Percentiles rank a stretch among this genome's conserved stretches.
Conservation (phyloP, 805 yeast genomes). For the Teunomyces barrocoloradensis region DNA sequence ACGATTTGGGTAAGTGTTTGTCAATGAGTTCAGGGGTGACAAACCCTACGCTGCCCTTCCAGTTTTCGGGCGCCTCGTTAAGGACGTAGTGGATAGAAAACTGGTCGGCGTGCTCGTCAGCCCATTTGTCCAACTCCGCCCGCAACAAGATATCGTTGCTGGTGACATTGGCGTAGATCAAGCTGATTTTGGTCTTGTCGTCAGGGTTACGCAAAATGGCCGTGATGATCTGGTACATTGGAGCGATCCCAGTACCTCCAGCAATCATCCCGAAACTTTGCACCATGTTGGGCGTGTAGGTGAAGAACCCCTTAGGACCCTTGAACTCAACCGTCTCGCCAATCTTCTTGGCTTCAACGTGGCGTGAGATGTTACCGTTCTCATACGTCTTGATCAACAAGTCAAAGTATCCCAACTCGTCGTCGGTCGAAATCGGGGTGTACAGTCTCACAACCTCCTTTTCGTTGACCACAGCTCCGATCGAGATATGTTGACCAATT, state of each 20-base stretch:
- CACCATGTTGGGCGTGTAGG: constrained; percentile 77
- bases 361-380: constrained; percentile 77
- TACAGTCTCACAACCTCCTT: constrained; percentile 83
- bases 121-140: constrained; percentile 72
- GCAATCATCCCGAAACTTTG: constrained; percentile 83
- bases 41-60: constrained; percentile 80
- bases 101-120: constrained; percentile 50
- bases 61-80: constrained; percentile 66
- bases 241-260: constrained; percentile 96
- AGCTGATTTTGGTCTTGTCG: constrained; percentile 71
- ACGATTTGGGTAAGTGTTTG: constrained; percentile 58
- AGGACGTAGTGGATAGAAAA: constrained; percentile 71
- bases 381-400: constrained; percentile 83
- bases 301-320: constrained; percentile 91
- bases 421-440: constrained; percentile 85
- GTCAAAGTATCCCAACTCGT: constrained; percentile 78
- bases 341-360: constrained; percentile 65
- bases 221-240: constrained; percentile 90
- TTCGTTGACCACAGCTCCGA: constrained; percentile 71
- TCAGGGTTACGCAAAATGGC: constrained; percentile 73
- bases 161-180: constrained; percentile 79
- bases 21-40: constrained; percentile 73
- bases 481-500: constrained; percentile 89
- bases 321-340: constrained; percentile 78
- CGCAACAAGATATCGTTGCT: constrained; percentile 78